These are phyloP conservation scores for Colletotrichum aenigma DNA, from an alignment of 2,329 filamentous ascomycete genomes.

Conservation along the genomic window DNA sequence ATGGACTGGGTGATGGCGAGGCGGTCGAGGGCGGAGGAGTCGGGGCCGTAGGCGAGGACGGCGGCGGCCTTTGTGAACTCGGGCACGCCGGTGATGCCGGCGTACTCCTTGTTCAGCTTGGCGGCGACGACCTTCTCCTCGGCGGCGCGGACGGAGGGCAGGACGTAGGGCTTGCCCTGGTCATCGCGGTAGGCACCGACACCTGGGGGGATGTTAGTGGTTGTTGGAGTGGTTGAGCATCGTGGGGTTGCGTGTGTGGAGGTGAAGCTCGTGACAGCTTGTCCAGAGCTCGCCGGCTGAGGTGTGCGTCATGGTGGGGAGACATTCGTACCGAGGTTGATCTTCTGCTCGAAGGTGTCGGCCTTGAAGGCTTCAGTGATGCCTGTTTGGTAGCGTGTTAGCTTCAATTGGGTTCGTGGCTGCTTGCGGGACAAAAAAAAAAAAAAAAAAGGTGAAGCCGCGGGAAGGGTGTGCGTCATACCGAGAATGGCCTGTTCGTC, in stretches of 20 bases:
- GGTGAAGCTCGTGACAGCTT: slow-evolving; percentile 7
- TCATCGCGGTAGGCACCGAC: slow-evolving; percentile 99
- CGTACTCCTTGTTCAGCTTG: slow-evolving; percentile 94
- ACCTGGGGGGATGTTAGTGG: slow-evolving; percentile 50
- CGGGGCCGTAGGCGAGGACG: slow-evolving; percentile 84
- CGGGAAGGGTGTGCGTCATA: slow-evolving; percentile 44
- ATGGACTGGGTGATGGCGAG: slow-evolving; percentile 96
- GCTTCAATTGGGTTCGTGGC: slow-evolving; percentile 9
- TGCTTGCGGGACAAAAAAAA: neutral
- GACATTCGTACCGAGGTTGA: slow-evolving; percentile 81
- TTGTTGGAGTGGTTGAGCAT: neutral
- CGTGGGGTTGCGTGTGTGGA: neutral
- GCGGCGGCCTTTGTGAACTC: slow-evolving; percentile 93
- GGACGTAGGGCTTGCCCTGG: slow-evolving; percentile 96
- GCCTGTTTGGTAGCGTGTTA: slow-evolving; percentile 49
- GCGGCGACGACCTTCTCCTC: slow-evolving; percentile 84
- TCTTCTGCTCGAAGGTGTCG: slow-evolving; percentile 91
- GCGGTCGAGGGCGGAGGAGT: slow-evolving; percentile 77
- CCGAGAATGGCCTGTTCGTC: slow-evolving; percentile 73
- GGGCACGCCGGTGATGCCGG: slow-evolving; percentile 94
- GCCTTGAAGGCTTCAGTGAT: slow-evolving; percentile 99
- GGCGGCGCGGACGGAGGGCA: slow-evolving; percentile 88
- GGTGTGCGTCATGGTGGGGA: neutral
- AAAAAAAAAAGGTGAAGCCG: neutral
- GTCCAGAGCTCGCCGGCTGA: neutral